A percentile compares a stretch with the other conserved stretches of the same genome.
Evolutionary conservation across 208 protist genomes (phyloP).

Genomic region (Spongospora subterranea): DNA sequence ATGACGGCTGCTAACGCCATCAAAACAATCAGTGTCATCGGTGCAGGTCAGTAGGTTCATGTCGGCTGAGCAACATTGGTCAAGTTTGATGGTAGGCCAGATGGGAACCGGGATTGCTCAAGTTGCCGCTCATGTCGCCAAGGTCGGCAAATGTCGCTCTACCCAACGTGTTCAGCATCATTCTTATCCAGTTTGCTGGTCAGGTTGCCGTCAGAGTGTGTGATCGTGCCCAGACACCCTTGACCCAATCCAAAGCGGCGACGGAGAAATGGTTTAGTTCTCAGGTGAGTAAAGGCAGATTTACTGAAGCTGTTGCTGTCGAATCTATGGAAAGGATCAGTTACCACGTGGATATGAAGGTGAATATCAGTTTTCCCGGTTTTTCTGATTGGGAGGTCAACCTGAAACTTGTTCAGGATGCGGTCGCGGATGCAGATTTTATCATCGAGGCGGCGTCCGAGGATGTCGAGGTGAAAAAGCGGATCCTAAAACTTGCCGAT

Average conservation of each 20-base stretch:
- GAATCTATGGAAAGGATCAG: neutral
- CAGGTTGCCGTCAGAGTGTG: neutral
- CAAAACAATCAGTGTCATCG: too few relatives aligned
- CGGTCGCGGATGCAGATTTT: constrained; percentile 71
- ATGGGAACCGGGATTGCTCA: constrained; percentile 32
- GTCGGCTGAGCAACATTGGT: too few relatives aligned
- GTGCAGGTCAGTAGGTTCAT: too few relatives aligned
- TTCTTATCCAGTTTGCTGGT: too few relatives aligned
- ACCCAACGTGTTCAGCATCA: too few relatives aligned
- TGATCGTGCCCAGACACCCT: neutral
- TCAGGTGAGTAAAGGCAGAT: neutral
- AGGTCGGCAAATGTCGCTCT: too few relatives aligned
- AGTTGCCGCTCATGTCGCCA: constrained; percentile 30
- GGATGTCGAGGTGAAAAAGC: neutral
- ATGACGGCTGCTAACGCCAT: too few relatives aligned
- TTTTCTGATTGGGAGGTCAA: neutral
- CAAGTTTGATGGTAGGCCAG: too few relatives aligned
- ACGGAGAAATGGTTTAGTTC: neutral
- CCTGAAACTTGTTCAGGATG: neutral
- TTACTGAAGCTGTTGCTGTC: neutral
- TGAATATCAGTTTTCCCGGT: neutral
- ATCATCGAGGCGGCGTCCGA: constrained; percentile 77
- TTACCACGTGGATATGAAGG: neutral
- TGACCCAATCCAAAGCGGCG: neutral
- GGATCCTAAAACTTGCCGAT: constrained; percentile 66